These are phyloP conservation scores for Fusarium pseudograminearum DNA, from an alignment of 2,329 filamentous ascomycete species.

Conservation along the genomic window DNA sequence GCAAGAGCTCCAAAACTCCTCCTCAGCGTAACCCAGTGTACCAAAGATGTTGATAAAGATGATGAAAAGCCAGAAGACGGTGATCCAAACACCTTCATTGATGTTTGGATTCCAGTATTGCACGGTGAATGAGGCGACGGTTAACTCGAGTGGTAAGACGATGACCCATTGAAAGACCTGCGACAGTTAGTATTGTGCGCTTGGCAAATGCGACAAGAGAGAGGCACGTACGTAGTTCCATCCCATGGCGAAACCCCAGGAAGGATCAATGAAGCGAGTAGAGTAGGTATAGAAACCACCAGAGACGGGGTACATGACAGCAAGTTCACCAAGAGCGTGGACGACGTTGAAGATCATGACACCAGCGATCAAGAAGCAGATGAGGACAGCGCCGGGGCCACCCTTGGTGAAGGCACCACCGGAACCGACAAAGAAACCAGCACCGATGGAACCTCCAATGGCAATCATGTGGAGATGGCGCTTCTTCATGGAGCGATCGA, in stretches of 20 bases:
- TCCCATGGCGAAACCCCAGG: slow-evolving; percentile 68
- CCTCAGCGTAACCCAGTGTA: slow-evolving; percentile 64
- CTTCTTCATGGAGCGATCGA: slow-evolving; percentile 64
- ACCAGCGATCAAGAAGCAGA: slow-evolving; percentile 68
- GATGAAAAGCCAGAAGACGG: slow-evolving; percentile 63
- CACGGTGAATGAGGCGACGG: slow-evolving; percentile 64
- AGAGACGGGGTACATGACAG: slow-evolving; percentile 71
- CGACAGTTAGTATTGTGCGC: not conserved
- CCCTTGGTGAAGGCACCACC: slow-evolving; percentile 65
- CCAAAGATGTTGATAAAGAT: slow-evolving; percentile 67
- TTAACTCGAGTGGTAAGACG: slow-evolving; percentile 64
- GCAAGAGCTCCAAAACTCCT: slow-evolving; percentile 67
- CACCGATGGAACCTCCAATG: slow-evolving; percentile 71
- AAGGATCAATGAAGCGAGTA: slow-evolving; percentile 70
- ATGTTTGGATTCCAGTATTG: slow-evolving; percentile 63
- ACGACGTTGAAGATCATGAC: slow-evolving; percentile 72
- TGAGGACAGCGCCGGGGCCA: slow-evolving; percentile 60
- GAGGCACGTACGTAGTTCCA: slow-evolving; percentile 50
- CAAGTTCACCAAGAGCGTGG: slow-evolving; percentile 71
- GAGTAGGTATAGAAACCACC: slow-evolving; percentile 74
- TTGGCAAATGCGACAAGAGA: not conserved
- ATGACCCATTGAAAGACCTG: slow-evolving; percentile 63
- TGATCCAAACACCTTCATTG: slow-evolving; percentile 64
- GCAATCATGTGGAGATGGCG: slow-evolving; percentile 73
- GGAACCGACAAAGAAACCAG: slow-evolving; percentile 72